Conservation (phyloP, 768 basidiomycete species). For the Kwoniella botswanensis region DNA sequence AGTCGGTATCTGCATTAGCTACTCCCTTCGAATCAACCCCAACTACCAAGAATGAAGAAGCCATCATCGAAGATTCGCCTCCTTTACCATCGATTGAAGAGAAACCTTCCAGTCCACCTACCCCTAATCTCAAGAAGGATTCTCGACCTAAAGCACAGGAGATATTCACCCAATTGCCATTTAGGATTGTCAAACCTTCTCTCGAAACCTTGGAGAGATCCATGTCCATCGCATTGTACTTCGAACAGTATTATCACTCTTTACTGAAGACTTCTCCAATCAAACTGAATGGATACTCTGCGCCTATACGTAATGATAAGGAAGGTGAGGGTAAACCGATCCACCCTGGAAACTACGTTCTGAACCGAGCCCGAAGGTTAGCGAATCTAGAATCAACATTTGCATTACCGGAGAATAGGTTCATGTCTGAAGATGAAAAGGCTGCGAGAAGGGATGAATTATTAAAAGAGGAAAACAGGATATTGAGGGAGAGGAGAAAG, state of each 20-base stretch:
- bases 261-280: conserved; percentile 44
- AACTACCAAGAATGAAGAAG: conserved; percentile 7
- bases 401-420: conserved; percentile 54
- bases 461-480: conserved; percentile 85
- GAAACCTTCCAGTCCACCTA: conserved; percentile 14
- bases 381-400: conserved; percentile 87
- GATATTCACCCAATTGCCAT: conserved; percentile 33
- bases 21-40: not conserved
- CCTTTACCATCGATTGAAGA: conserved; percentile 5
- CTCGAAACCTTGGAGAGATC: conserved; percentile 91
- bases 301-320: conserved; percentile 62
- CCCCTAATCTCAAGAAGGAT: conserved; percentile 6
- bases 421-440: conserved; percentile 72
- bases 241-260: conserved; percentile 61
- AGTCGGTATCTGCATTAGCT: conserved; percentile 18
- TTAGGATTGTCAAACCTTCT: conserved; percentile 72
- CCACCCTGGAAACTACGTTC: conserved; percentile 79
- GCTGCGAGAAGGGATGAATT: conserved; percentile 73
- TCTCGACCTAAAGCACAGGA: conserved; percentile 20
- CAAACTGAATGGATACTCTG: conserved; percentile 8
- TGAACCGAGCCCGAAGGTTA: conserved; percentile 82
- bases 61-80: not conserved
- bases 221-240: conserved; percentile 88
- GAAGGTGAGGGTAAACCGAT: conserved; percentile 62
- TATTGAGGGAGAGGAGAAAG: conserved; percentile 79